Conservation (phyloP, 1,139 yeast species). For the Wickerhamiella infanticola region DNA sequence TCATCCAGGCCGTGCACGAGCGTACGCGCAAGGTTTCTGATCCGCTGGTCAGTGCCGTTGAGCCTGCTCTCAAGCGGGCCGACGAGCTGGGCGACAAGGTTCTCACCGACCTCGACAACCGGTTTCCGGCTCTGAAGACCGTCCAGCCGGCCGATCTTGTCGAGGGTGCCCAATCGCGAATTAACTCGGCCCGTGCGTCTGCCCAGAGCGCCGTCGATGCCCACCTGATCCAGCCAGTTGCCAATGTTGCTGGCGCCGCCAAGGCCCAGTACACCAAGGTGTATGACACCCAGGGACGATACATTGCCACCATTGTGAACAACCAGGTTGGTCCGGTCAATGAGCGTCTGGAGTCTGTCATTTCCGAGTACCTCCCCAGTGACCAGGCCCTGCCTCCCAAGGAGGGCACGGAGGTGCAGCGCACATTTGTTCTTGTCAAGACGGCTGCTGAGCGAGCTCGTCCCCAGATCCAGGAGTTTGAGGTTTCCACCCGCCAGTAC, state of each 20-base stretch:
- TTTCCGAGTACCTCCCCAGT: slow-evolving; percentile 33
- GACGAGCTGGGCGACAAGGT: slow-evolving; percentile 25
- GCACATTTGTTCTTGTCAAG: slow-evolving; percentile 20
- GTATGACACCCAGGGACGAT: slow-evolving; percentile 42
- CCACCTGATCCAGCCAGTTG: slow-evolving; percentile 22
- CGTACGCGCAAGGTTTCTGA: slow-evolving; percentile 20
- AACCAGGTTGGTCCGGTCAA: slow-evolving; percentile 52
- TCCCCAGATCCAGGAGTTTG: slow-evolving; percentile 20
- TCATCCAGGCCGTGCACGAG: slow-evolving; percentile 23
- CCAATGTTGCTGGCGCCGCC: slow-evolving; percentile 20
- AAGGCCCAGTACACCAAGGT: slow-evolving; percentile 21
- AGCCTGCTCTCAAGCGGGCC: slow-evolving; percentile 23
- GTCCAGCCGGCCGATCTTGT: slow-evolving; percentile 24
- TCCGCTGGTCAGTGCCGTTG: slow-evolving; percentile 23
- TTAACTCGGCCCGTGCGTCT: slow-evolving; percentile 20
- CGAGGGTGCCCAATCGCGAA: slow-evolving; percentile 21
- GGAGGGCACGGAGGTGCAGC: slow-evolving; percentile 5
- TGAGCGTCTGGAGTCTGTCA: slow-evolving; percentile 32
- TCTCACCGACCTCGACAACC: slow-evolving; percentile 22
- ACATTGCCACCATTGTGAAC: slow-evolving; percentile 27
- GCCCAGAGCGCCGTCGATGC: slow-evolving; percentile 19
- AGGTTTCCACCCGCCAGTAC: slow-evolving; percentile 17
- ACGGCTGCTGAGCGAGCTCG: slow-evolving; percentile 22
- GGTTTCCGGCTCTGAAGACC: slow-evolving; percentile 23
- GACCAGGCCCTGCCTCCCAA: not conserved